Base-by-base conservation (phyloP, 768 basidiomycete genomes). In the Russula emetica region DNA sequence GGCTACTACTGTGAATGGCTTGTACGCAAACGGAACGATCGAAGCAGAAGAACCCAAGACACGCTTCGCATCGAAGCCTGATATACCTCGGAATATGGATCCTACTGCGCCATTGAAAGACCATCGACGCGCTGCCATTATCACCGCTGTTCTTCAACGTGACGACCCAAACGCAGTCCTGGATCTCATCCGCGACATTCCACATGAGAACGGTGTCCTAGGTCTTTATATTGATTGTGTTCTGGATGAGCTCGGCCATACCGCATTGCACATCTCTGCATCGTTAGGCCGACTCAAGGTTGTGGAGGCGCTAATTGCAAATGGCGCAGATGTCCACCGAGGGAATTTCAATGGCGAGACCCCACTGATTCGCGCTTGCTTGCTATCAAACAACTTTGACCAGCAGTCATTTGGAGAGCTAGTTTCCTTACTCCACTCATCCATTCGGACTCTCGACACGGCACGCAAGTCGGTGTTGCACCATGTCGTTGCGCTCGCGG, bases 331-430 rank as follows among this genome's bases (percentile, higher is more conserved):
- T 73, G 78, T 93, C 18, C 84, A 93, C 69, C 84, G 93, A 9
- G 97, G 97, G 2, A 98, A 98, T 75, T 88, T 87, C 71, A 83
- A 88, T 5, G 95, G 97, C 52, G 97, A 99, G 74, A 98, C 96
- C 0, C 88, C 97, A 2, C 83, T 99, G 34, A 92, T 97, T 32
- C 88, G 96, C 45, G 90, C 95, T 6, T 88, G 92, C 63, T 82
- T 98, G 62, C 87, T 95, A 10, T 94, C 92, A 26, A 87, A 94
- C 73, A 88, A 88, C 70, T 87, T 82, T 55, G 94, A 95, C 66
- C 81, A 76, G 45, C 88, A 94, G 70, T 80, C 83, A 5, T 95
- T 98, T 75, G 77, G 81, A 51, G 71, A 75, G 2, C 78, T 96
- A 22, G 83, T 94, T 26, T 74, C 79, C 16, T 75, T 78, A 26